A percentile compares a stretch with the other conserved stretches of the same genome.
Evolutionary conservation across 1,284 basidiomycete species (phyloP).

Genomic region (Hypsizygus ulmarius): DNA sequence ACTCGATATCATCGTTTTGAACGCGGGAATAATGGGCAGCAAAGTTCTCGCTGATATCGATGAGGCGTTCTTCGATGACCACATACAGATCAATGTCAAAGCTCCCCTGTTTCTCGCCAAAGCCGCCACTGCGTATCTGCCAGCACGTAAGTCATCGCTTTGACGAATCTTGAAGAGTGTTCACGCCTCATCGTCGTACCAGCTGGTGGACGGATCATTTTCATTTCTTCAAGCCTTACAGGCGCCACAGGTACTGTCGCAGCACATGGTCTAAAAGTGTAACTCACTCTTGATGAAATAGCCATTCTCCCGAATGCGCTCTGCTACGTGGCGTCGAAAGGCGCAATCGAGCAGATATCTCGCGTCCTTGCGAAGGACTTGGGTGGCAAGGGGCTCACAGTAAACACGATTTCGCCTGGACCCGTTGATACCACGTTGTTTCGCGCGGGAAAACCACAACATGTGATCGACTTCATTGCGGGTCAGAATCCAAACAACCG

Average conservation of each 20-base stretch:
- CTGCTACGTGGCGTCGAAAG: conserved; percentile 54
- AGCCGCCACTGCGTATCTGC: conserved; percentile 40
- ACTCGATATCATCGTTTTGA: conserved; percentile 56
- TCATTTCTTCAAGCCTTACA: conserved; percentile 53
- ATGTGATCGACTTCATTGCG: conserved; percentile 44
- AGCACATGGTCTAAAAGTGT: neutral
- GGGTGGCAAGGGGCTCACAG: conserved; percentile 49
- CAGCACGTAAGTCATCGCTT: conserved; percentile 35
- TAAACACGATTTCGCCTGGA: conserved; percentile 57
- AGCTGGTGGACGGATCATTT: conserved; percentile 53
- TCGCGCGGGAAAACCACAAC: conserved; percentile 48
- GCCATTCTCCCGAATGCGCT: conserved; percentile 46
- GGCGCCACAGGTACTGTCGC: conserved; percentile 32
- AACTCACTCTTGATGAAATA: conserved; percentile 5
- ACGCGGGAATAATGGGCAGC: conserved; percentile 52
- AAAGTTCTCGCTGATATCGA: conserved; percentile 44
- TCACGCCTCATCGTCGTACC: neutral
- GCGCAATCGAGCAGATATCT: conserved; percentile 56
- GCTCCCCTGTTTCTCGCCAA: conserved; percentile 56
- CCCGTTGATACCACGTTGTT: conserved; percentile 55
- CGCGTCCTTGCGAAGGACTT: conserved; percentile 59
- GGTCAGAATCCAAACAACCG: conserved; percentile 45
- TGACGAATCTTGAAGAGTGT: neutral
- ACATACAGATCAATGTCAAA: conserved; percentile 55
- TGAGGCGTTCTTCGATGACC: conserved; percentile 47